Percentiles rank a stretch among this genome's conserved stretches.
Conservation (phyloP, 2,329 filamentous ascomycete genomes). For the Pyricularia pennisetigena region DNA sequence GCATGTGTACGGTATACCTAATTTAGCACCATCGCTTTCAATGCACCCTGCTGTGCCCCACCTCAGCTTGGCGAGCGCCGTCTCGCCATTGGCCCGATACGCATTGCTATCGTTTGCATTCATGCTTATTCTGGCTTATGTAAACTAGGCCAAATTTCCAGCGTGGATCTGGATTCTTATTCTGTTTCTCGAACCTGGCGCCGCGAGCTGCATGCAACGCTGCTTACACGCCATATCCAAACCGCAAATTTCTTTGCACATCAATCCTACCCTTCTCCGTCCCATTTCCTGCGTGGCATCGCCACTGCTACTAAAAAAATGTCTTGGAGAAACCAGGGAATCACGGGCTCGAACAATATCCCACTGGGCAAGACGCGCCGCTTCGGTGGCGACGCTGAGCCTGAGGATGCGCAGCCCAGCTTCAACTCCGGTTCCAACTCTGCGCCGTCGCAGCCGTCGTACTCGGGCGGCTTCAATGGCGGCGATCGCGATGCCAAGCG, state of each 20-base stretch:
- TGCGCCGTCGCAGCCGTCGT: slow-evolving; percentile 2
- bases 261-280: background rate
- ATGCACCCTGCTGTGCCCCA: background rate
- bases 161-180: background rate
- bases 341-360: slow-evolving; percentile 97
- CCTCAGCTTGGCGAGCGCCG: background rate
- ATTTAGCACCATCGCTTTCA: background rate
- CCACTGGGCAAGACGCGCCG: slow-evolving; percentile 78
- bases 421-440: background rate
- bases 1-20: no score
- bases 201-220: background rate
- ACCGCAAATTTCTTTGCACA: background rate
- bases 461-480: slow-evolving; percentile 13
- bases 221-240: background rate
- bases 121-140: background rate
- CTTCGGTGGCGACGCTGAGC: slow-evolving; percentile 51
- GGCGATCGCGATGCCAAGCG: slow-evolving; percentile 58
- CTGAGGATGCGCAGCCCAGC: slow-evolving; percentile 14
- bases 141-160: background rate
- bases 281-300: background rate
- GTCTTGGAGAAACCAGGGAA: slow-evolving; percentile 67
- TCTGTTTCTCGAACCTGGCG: background rate
- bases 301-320: slow-evolving; percentile 29
- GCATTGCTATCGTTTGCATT: background rate
- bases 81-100: background rate